Base-by-base conservation (phyloP, 2,329 filamentous ascomycete genomes). In the Cladosporium sp. region DNA sequence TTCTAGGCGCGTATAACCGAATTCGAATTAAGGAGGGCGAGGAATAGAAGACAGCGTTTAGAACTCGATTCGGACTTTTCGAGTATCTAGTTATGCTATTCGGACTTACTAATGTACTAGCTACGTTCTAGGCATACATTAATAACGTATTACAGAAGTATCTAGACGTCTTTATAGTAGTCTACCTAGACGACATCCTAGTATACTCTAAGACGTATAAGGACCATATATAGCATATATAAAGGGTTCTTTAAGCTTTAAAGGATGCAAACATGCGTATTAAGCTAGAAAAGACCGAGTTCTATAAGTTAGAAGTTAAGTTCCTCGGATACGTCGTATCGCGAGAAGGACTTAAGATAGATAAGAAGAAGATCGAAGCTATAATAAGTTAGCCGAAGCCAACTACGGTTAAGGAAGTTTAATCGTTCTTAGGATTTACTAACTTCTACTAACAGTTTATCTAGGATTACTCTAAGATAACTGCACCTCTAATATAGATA, bases 51-150 rank as follows among this genome's bases (percentile, higher is more conserved):
- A 37, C 34, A 13, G 59, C 58, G 0, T 73, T 72, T 49, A 19
- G 50, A 15, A 70, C 57, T 1, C 44, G 59, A 20, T 70, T 64
- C 52, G 56, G 64, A 34, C 51, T 58, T 4, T 73, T 57, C 51
- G 47, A 73, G 53, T 73, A 62, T 34, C 38, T 62, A 34, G 60
- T 73, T 8, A 63, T 66, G 53, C 55, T 41, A 7, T 66, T 68
- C 56, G 38, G 49, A 15, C 39, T 54, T 8, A 47, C 39, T 9
- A 53, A 54, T 34, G 24, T 38, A 2, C 43, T 37, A 17, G 19
- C 43, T 12, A 37, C 42, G 1, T 56, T 51, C n/a, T 43, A 58
- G 27, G 27, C 18, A 12, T 34, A 45, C 8, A 45, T 45, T 40
- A 67, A 69, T 42, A 45, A 54, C n/a, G 45, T 51, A 2, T 51